A percentile compares a stretch with the other conserved stretches of the same genome.
These are phyloP conservation scores for Secale cereale DNA, from an alignment of 176 grass and related monocot genomes.

Conservation along the genomic window DNA sequence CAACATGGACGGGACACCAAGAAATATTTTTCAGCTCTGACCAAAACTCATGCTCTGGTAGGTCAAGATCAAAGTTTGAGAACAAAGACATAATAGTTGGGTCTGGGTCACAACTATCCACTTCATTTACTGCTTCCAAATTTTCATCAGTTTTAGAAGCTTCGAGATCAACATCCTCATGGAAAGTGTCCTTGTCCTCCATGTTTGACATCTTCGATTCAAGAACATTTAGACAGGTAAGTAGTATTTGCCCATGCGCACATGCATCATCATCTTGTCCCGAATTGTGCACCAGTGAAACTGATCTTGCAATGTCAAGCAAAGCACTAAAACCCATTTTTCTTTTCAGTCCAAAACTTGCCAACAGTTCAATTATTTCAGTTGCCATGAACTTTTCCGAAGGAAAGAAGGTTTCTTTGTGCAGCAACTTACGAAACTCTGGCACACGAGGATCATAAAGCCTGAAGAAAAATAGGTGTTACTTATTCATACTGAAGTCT, in stretches of 20 bases:
- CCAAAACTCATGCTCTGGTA: constrained; percentile 90
- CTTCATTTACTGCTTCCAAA: constrained; percentile 37
- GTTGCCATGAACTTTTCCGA: constrained; percentile 60
- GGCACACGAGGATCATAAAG: constrained; percentile 96
- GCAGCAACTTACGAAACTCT: constrained; percentile 69
- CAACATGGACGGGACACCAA: constrained; percentile 84
- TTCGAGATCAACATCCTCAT: constrained; percentile 26
- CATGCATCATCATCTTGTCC: constrained; percentile 44
- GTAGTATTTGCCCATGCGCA: constrained; percentile 51
- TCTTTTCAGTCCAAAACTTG: constrained; percentile 81
- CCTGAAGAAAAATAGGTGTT: constrained; percentile 46
- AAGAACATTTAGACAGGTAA: constrained; percentile 75
- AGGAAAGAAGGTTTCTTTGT: constrained; percentile 96
- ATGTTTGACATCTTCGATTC: constrained; percentile 56
- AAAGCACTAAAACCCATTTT: constrained; percentile 73
- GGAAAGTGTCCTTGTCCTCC: constrained; percentile 12
- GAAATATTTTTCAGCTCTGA: constrained; percentile 67
- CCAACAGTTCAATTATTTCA: constrained; percentile 73
- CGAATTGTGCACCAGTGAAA: constrained; percentile 68
- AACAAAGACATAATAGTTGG: constrained; percentile 42
- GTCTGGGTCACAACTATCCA: constrained; percentile 33
- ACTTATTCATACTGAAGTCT: constrained; percentile 21
- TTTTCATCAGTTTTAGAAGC: constrained; percentile 29
- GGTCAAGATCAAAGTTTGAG: constrained; percentile 71
- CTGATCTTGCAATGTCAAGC: constrained; percentile 84